Evolutionary conservation across 2,329 filamentous ascomycete genomes (phyloP).

Genomic region (Talaromyces sp.): DNA sequence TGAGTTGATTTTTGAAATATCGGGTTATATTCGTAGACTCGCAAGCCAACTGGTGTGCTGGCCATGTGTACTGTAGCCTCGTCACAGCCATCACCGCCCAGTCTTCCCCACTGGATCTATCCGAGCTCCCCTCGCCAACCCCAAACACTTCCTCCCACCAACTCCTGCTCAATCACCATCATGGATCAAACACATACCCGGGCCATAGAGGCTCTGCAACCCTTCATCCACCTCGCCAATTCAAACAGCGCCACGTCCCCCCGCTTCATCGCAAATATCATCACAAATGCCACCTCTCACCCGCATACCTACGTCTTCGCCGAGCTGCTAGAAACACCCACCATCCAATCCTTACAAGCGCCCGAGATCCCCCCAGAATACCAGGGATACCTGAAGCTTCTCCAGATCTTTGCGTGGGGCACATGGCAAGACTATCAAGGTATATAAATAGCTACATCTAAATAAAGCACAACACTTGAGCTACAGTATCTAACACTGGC

Average conservation of each 20-base stretch:
- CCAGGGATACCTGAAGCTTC: constrained; percentile 65
- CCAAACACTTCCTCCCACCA: not conserved
- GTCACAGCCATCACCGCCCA: constrained; percentile 3
- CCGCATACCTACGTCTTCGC: constrained; percentile 90
- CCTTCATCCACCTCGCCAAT: constrained; percentile 87
- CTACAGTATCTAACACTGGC: too few species aligned
- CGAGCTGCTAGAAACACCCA: constrained; percentile 81
- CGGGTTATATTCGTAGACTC: too few species aligned
- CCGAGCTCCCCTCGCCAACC: constrained; percentile 1
- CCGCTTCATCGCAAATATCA: constrained; percentile 80
- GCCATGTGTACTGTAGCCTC: too few species aligned
- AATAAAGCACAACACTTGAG: not conserved
- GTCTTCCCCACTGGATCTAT: not conserved
- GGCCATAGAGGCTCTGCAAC: constrained; percentile 66
- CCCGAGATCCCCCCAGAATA: constrained; percentile 62
- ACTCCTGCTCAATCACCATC: not conserved
- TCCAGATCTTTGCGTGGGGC: constrained; percentile 90
- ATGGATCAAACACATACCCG: constrained; percentile 55
- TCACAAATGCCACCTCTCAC: constrained; percentile 85
- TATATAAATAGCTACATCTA: constrained; percentile 30
- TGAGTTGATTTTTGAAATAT: too few species aligned
- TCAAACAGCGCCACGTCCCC: constrained; percentile 72
- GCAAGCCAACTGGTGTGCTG: too few species aligned
- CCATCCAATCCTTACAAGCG: constrained; percentile 71
- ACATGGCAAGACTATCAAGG: constrained; percentile 78